Base-by-base conservation (phyloP, 2,329 filamentous ascomycete genomes). In the Colletotrichum sidae region DNA sequence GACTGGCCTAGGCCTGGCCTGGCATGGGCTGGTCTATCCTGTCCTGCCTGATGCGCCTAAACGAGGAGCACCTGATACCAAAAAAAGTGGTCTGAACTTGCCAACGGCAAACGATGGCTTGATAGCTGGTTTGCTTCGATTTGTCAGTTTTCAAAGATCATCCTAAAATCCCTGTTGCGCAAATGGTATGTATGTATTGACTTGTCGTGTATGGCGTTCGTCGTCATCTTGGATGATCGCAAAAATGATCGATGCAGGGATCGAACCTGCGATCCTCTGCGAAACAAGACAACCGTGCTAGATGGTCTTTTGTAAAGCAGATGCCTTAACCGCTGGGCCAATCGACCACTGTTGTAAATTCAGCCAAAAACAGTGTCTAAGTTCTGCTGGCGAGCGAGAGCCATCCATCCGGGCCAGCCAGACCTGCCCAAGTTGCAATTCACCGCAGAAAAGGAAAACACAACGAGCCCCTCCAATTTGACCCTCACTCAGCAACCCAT, bases 181-280 rank as follows among this genome's bases (percentile, higher is more conserved):
- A 5, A 25, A 25, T 17, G 17, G 17, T 17, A 25, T 25, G 17
- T 17, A 25, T 25, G 4, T 25, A 25, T 1, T 4, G 25, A 25
- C 3, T 25, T 4, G 25, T 4, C 25, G 4, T 25, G 4, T 25
- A 25, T 5, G 25, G 4, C 25, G 4, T 25, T 5, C 25, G 25
- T 25, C 25, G 25, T 25, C 25, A 3, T 25, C 25, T 25, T 25
- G 4, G 25, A 25, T 4, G 25, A 25, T 4, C 4, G 4, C 25
- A 56, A 13, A 13, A 17, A 33, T 78, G 77, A 77, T 76, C 76
- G 77, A 73, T 73, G 76, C 77, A 79, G 78, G 78, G 76, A 74
- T 80, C 77, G 78, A 80, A 80, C 78, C 78, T 79, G 77, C 76
- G 78, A 79, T 75, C 77, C 74, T 77, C 71, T 76, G 76, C 73